Conservation (phyloP, 2,329 filamentous ascomycete genomes). For the Calonectria naviculata region DNA sequence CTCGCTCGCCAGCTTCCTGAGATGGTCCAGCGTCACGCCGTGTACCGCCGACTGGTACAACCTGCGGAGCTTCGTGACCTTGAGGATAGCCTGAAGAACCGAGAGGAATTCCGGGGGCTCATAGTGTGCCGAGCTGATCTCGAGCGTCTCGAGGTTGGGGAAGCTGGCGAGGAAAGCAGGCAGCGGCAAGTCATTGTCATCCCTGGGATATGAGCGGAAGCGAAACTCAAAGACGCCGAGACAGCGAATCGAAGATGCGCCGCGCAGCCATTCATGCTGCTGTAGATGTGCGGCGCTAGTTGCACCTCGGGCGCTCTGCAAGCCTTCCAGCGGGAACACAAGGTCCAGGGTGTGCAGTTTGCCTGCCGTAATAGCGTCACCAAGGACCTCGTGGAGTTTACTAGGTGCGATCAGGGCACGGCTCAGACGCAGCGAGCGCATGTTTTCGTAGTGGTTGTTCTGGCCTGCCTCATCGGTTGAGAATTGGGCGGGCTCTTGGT, state of each 20-base stretch:
- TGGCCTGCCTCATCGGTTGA: conserved; percentile 17
- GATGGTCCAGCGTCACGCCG: conserved; percentile 45
- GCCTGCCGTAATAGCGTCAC: conserved; percentile 37
- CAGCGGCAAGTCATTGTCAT: conserved; percentile 44
- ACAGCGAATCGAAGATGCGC: conserved; percentile 45
- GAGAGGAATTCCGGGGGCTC: conserved; percentile 42
- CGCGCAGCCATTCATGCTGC: conserved; percentile 49
- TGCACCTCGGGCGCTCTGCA: conserved; percentile 37
- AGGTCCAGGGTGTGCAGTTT: conserved; percentile 50
- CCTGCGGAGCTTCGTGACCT: conserved; percentile 43
- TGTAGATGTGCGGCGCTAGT: conserved; percentile 43
- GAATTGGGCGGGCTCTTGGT: conserved; percentile 25
- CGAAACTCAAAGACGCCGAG: conserved; percentile 50
- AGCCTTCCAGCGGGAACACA: conserved; percentile 45
- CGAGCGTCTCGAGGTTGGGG: conserved; percentile 49
- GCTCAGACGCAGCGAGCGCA: conserved; percentile 44
- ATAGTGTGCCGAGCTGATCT: conserved; percentile 46
- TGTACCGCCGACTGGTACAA: conserved; percentile 47
- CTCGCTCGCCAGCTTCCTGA: conserved; percentile 35
- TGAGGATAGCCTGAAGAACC: conserved; percentile 45
- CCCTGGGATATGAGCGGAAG: conserved; percentile 44
- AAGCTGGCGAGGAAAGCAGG: conserved; percentile 49
- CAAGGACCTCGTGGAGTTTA: conserved; percentile 38
- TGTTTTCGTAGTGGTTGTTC: conserved; percentile 36
- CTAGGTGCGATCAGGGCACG: conserved; percentile 37